phyloP scores from a whole-genome alignment of 495 filamentous ascomycete genomes.

The Letharia columbiana region DNA sequence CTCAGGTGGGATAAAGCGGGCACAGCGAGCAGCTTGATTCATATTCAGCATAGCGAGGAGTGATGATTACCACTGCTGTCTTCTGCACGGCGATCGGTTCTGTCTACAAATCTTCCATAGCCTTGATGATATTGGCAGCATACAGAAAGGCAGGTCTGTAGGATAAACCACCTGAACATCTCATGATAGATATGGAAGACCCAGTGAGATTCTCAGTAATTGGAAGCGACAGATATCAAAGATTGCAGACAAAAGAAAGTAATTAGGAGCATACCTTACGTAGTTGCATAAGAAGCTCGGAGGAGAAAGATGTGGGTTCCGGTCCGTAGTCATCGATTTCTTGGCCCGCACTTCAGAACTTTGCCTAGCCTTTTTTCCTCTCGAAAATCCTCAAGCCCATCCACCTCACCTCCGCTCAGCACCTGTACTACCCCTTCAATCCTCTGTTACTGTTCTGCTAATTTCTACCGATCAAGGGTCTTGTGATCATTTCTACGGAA shows the following conservation, averaged over 20 bases:
- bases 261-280: neutral
- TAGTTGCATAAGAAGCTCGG: conserved; percentile 7
- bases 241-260: neutral
- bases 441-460: neutral
- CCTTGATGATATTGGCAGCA: neutral
- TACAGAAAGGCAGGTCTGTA: neutral
- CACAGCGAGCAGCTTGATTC: neutral
- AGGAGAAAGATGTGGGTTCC: conserved; percentile 11
- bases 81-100: neutral
- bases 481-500: neutral
- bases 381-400: conserved; percentile 13
- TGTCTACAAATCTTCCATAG: neutral
- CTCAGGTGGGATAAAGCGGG: conserved; percentile 15
- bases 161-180: neutral
- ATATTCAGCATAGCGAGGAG: conserved; percentile 4
- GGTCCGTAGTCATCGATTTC: conserved; percentile 2
- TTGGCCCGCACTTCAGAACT: conserved; percentile 12
- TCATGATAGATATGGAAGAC: neutral
- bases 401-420: conserved; percentile 12
- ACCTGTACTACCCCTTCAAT: neutral
- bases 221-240: neutral
- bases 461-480: neutral
- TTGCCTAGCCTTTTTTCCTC: conserved; percentile 14
- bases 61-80: neutral
- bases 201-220: neutral